Conservation (phyloP, 192 early-diverging fungal species). For the Mortierella claussenii region DNA sequence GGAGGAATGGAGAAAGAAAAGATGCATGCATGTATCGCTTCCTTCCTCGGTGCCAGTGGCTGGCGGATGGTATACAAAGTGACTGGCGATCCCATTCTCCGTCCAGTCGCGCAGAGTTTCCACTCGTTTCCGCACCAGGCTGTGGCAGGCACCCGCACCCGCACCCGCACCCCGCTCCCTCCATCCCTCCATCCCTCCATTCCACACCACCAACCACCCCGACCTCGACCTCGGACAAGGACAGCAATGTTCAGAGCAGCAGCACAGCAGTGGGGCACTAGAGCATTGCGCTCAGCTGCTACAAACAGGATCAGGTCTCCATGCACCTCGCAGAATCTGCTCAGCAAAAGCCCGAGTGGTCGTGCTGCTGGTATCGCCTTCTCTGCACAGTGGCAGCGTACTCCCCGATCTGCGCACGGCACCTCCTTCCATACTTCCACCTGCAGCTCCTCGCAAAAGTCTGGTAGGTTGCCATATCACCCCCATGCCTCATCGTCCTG, state of each 20-base stretch:
- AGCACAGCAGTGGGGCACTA: constrained; percentile 20
- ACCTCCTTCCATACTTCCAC: constrained; percentile 39
- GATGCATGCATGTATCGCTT: neutral
- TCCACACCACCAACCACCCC: too few relatives aligned
- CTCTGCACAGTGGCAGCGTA: constrained; percentile 3
- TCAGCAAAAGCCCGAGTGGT: too few relatives aligned
- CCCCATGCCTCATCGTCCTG: too few relatives aligned
- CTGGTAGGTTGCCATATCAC: constrained; percentile 23
- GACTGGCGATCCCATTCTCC: too few relatives aligned
- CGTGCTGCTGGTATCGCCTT: too few relatives aligned
- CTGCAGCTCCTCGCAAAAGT: constrained; percentile 9
- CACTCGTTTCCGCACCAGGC: too few relatives aligned
- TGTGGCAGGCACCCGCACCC: too few relatives aligned
- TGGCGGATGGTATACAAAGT: neutral
- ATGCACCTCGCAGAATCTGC: neutral
- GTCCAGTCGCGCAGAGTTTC: neutral
- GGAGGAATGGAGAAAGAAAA: neutral
- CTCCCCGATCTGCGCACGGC: constrained; percentile 16
- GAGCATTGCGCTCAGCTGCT: constrained; percentile 1
- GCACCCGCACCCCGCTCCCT: neutral
- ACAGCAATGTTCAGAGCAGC: constrained; percentile 32
- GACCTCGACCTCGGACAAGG: too few relatives aligned
- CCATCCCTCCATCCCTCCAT: neutral
- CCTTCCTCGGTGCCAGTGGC: neutral
- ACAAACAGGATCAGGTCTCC: neutral